Conservation (phyloP, 2,329 filamentous ascomycete genomes). For the Colletotrichum tofieldiae region DNA sequence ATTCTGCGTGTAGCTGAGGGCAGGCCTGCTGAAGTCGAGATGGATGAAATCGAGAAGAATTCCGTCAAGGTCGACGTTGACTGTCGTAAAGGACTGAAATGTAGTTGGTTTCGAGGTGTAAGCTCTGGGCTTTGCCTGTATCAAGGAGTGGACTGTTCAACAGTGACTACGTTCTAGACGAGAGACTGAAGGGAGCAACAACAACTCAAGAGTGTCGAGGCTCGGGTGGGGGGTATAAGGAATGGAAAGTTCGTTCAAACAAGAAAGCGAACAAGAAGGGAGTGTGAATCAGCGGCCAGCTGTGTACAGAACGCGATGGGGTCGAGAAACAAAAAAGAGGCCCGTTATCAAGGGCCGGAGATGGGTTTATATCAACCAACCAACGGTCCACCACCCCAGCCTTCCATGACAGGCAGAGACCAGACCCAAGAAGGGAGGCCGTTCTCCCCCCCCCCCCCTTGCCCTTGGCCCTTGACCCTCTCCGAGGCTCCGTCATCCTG, state of each 20-base stretch:
- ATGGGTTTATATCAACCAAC: slow-evolving; percentile 44
- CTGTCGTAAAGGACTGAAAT: slow-evolving; percentile 27
- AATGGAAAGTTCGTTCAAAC: slow-evolving; percentile 41
- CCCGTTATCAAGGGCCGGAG: slow-evolving; percentile 30
- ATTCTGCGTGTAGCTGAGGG: slow-evolving; percentile 18
- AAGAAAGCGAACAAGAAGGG: slow-evolving; percentile 37
- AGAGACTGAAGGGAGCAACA: slow-evolving; percentile 33
- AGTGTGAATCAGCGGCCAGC: slow-evolving; percentile 41
- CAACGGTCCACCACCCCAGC: slow-evolving; percentile 30
- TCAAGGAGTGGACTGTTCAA: slow-evolving; percentile 43
- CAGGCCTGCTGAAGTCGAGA: slow-evolving; percentile 42
- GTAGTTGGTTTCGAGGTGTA: slow-evolving; percentile 23
- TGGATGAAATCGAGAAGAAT: neutral
- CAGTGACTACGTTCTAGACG: slow-evolving; percentile 28
- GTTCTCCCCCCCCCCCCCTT: slow-evolving; percentile 4
- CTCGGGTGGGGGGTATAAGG: slow-evolving; percentile 26
- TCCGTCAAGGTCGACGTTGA: slow-evolving; percentile 7
- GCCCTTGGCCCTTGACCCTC: slow-evolving; percentile 7
- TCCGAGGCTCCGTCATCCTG: slow-evolving; percentile 15
- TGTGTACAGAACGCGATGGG: slow-evolving; percentile 41
- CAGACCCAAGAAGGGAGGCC: slow-evolving; percentile 17
- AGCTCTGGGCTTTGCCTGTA: slow-evolving; percentile 34
- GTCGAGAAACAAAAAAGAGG: slow-evolving; percentile 25
- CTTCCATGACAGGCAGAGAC: slow-evolving; percentile 22
- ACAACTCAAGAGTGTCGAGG: slow-evolving; percentile 5